Evolutionary conservation across 75 land plant species (phyloP), one percentile per base, ranked within the genome.

Genomic region (Sequoia sempervirens): DNA sequence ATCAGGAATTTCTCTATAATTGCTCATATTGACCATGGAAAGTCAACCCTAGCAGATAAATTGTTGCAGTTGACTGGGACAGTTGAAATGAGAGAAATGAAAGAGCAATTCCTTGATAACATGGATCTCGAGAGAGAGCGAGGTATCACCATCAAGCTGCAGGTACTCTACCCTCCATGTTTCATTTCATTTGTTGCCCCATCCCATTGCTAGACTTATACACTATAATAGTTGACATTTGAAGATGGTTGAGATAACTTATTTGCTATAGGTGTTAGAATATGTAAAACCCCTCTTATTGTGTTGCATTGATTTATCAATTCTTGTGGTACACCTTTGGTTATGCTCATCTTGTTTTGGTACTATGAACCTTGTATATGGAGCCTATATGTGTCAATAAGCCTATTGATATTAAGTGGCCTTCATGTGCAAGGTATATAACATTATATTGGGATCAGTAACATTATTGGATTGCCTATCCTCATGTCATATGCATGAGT

Each of bases 121-220:
- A 98, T 98, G 99, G 99, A 98, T 82, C 89, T 98, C 82, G 99
- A 98, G 85, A 91, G 99, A 85, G 99, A 98, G 88, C 86, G 99
- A 82, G 99, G 99, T 46, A 98, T 98, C 82, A 98, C 99, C 32
- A 98, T 98, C 69, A 98, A 98, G 87, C 86, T 98, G 34, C 99
- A 98, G 95, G 98, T 95, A 69, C 43, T 34, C 47, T 32, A n/a
- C 46, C 45, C 61, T 28, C 23, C 84, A 75, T 75, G 37, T 36
- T 73, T 43, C 46, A 28, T 84, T 8, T 81, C 52, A 54, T 80
- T 41, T 53, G 38, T 53, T 4, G 34, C 13, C 20, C 20, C 34
- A n/a, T 79, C 41, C 56, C 38, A 28, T 80, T 23, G 32, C 18
- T 79, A 46, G 28, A 8, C 40, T 45, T 81, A 20, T 82, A 34